Percentiles rank a stretch among this genome's conserved stretches.
These are phyloP conservation scores for Metschnikowia vanudenii DNA, from an alignment of 805 yeast genomes.

Conservation along the genomic window DNA sequence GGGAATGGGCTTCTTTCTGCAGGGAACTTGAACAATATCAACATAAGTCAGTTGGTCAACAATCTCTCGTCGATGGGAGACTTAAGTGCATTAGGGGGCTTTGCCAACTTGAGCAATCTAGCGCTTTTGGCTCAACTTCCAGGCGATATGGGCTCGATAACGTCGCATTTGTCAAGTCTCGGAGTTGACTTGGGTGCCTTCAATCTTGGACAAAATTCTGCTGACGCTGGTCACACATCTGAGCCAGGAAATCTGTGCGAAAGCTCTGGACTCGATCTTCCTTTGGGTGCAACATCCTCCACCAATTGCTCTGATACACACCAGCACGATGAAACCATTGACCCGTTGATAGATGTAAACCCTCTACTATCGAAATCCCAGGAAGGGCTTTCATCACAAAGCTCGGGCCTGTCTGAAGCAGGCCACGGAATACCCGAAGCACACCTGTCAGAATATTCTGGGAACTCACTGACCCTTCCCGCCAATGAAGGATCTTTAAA, in stretches of 20 bases:
- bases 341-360: slow-evolving; percentile 3
- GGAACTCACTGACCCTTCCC: not conserved
- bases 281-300: not conserved
- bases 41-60: slow-evolving; percentile 42
- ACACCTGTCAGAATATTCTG: not conserved
- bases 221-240: not conserved
- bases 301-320: not conserved
- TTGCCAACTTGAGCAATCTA: slow-evolving; percentile 39
- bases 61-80: slow-evolving; percentile 38
- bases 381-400: not conserved
- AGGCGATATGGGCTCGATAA: slow-evolving; percentile 37
- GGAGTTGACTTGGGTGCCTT: slow-evolving; percentile 10
- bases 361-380: slow-evolving; percentile 1
- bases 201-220: slow-evolving; percentile 1
- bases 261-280: not conserved
- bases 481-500: slow-evolving; percentile 39
- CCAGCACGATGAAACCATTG: not conserved
- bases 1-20: slow-evolving; percentile 22
- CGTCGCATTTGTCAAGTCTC: slow-evolving; percentile 20
- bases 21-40: slow-evolving; percentile 43
- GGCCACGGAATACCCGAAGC: not conserved
- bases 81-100: slow-evolving; percentile 33
- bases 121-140: slow-evolving; percentile 46
- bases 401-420: not conserved
- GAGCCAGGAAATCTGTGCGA: not conserved